A percentile compares a stretch with the other conserved stretches of the same genome.
These are phyloP conservation scores for Diaporthe vaccinii DNA, from an alignment of 2,329 filamentous ascomycete species.

Conservation along the genomic window DNA sequence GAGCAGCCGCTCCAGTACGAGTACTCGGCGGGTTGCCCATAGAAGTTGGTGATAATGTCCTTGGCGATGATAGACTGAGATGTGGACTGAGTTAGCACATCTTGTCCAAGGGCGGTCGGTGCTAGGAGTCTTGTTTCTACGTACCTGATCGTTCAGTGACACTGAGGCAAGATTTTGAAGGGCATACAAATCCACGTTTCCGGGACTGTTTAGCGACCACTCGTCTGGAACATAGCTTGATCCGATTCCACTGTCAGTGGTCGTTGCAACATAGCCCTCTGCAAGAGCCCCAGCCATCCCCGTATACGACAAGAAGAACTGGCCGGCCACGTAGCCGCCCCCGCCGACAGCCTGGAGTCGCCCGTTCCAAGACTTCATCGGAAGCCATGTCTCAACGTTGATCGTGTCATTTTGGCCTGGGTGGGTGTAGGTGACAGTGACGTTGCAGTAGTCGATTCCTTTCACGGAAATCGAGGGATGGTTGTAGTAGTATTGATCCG, in stretches of 20 bases:
- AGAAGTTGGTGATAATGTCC: constrained; percentile 56
- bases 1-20: constrained; percentile 72
- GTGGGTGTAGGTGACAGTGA: constrained; percentile 30
- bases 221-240: background rate
- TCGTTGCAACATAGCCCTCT: constrained; percentile 46
- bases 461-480: constrained; percentile 39
- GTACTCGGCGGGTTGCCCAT: constrained; percentile 53
- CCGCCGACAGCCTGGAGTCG: constrained; percentile 21
- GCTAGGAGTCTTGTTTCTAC: background rate
- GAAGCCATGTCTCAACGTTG: constrained; percentile 17
- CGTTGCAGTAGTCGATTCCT: constrained; percentile 33
- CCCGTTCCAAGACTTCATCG: constrained; percentile 21
- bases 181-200: constrained; percentile 45
- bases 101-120: background rate
- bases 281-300: constrained; percentile 43
- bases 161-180: constrained; percentile 45
- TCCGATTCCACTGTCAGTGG: constrained; percentile 45
- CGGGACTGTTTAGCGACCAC: constrained; percentile 26
- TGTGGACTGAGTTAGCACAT: background rate
- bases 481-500: constrained; percentile 12
- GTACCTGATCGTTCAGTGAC: constrained; percentile 43
- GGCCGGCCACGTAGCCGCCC: constrained; percentile 8
- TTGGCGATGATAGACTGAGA: constrained; percentile 54
- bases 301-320: constrained; percentile 35
- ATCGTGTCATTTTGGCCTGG: constrained; percentile 5